Conservation (phyloP, 805 yeast species). For the Monosporozyma unispora region DNA sequence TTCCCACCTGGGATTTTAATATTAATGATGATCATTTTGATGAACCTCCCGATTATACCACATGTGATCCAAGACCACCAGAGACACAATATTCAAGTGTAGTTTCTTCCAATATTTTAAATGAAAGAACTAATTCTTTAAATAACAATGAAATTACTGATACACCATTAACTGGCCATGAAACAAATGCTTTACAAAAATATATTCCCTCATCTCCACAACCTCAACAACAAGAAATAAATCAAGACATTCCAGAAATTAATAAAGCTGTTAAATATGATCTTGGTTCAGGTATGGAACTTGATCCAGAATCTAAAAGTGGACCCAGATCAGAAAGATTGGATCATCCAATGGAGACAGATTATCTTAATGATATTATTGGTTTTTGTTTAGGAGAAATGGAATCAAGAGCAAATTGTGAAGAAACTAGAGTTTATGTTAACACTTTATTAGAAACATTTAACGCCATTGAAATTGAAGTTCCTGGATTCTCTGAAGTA, state of each 20-base stretch:
- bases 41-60: too few species aligned
- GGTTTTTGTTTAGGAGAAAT: slow-evolving; percentile 36
- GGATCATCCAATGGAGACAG: background rate
- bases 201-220: background rate
- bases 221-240: background rate
- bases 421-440: slow-evolving; percentile 40
- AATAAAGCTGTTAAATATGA: slow-evolving; percentile 7
- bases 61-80: too few species aligned
- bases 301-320: slow-evolving; percentile 10
- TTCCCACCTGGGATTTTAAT: slow-evolving; percentile 2
- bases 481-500: slow-evolving; percentile 60
- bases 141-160: slow-evolving; percentile 6
- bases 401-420: slow-evolving; percentile 42
- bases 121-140: background rate
- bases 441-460: slow-evolving; percentile 35
- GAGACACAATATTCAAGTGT: slow-evolving; percentile 8
- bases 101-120: slow-evolving; percentile 7
- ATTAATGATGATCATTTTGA: too few species aligned
- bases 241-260: background rate
- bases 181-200: slow-evolving; percentile 16
- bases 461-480: slow-evolving; percentile 37
- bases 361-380: slow-evolving; percentile 22
- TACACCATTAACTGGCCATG: slow-evolving; percentile 13
- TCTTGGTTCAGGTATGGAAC: slow-evolving; percentile 16
- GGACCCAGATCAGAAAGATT: background rate